These are phyloP conservation scores for Phytophthora niederhauseri DNA, from an alignment of 352 stramenopile species.

Conservation along the genomic window DNA sequence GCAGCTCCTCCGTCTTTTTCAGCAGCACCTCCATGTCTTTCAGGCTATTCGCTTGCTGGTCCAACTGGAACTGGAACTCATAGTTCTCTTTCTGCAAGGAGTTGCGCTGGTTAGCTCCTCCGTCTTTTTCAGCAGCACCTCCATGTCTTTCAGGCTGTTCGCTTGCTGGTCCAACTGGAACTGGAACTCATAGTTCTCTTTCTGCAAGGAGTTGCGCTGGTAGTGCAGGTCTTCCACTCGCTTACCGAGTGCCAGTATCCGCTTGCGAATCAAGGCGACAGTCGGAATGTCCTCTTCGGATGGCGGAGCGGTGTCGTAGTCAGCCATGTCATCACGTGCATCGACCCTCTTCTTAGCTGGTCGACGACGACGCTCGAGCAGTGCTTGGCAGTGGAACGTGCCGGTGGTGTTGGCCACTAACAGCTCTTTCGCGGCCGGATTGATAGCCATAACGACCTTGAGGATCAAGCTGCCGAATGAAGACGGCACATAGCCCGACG, in stretches of 20 bases:
- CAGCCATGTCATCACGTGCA: constrained; percentile 18
- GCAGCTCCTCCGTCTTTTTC: constrained; percentile 40
- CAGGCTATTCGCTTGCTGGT: constrained; percentile 57
- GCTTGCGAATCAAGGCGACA: constrained; percentile 55
- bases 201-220: constrained; percentile 72
- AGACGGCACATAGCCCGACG: constrained; percentile 6
- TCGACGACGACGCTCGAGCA: constrained; percentile 48
- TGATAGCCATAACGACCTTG: constrained; percentile 50
- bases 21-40: constrained; percentile 49
- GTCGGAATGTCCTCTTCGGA: constrained; percentile 30
- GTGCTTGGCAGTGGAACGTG: constrained; percentile 54
- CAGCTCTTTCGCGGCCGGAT: constrained; percentile 44
- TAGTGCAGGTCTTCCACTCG: constrained; percentile 73
- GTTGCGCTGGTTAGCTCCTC: constrained; percentile 50
- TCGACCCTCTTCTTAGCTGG: constrained; percentile 15
- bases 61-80: constrained; percentile 68
- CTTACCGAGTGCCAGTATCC: constrained; percentile 66
- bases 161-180: constrained; percentile 67
- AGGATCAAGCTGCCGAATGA: constrained; percentile 47
- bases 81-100: constrained; percentile 79
- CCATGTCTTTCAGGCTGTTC: constrained; percentile 53
- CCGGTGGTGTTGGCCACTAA: constrained; percentile 50
- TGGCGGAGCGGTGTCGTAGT: constrained; percentile 25
- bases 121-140: constrained; percentile 35
- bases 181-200: constrained; percentile 80